These are phyloP conservation scores for Colletotrichum brevisporum DNA, from an alignment of 2,329 filamentous ascomycete species.

Conservation along the genomic window DNA sequence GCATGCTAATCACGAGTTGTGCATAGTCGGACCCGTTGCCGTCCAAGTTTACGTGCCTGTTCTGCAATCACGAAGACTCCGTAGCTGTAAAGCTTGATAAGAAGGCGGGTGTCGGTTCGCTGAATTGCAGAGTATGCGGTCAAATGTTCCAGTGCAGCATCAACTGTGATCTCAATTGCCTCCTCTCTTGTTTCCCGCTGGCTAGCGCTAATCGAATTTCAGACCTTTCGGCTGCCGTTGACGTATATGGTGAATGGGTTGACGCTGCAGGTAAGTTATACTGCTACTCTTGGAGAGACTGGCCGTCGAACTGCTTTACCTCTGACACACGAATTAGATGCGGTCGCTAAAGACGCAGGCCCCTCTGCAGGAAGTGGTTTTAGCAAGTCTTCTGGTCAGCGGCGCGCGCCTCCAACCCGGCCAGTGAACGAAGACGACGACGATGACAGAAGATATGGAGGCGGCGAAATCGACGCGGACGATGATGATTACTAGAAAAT, in stretches of 20 bases:
- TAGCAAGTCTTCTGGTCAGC: slow-evolving; percentile 30
- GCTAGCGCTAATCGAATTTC: slow-evolving; percentile 37
- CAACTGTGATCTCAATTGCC: slow-evolving; percentile 76
- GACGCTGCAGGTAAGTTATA: slow-evolving; percentile 77
- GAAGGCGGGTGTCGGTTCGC: slow-evolving; percentile 86
- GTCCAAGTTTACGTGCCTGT: slow-evolving; percentile 94
- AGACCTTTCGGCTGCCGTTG: slow-evolving; percentile 92
- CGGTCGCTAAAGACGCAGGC: slow-evolving; percentile 63
- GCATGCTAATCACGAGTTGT: not conserved
- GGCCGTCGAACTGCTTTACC: not conserved
- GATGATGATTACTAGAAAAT: slow-evolving; percentile 68
- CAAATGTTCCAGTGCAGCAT: slow-evolving; percentile 94
- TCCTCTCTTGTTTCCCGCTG: slow-evolving; percentile 20
- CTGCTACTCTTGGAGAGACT: not conserved
- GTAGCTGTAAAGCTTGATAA: slow-evolving; percentile 94
- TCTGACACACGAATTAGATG: slow-evolving; percentile 52
- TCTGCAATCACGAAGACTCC: slow-evolving; percentile 97
- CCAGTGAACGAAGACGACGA: slow-evolving; percentile 61
- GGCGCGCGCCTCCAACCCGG: slow-evolving; percentile 43
- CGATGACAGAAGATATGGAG: slow-evolving; percentile 65
- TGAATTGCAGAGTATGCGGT: slow-evolving; percentile 93
- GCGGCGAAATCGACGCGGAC: slow-evolving; percentile 66
- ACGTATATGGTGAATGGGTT: slow-evolving; percentile 98
- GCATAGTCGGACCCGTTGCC: slow-evolving; percentile 77
- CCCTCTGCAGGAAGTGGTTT: slow-evolving; percentile 21